Conservation (phyloP, 352 stramenopile species). For the Globisporangium camurandrum region DNA sequence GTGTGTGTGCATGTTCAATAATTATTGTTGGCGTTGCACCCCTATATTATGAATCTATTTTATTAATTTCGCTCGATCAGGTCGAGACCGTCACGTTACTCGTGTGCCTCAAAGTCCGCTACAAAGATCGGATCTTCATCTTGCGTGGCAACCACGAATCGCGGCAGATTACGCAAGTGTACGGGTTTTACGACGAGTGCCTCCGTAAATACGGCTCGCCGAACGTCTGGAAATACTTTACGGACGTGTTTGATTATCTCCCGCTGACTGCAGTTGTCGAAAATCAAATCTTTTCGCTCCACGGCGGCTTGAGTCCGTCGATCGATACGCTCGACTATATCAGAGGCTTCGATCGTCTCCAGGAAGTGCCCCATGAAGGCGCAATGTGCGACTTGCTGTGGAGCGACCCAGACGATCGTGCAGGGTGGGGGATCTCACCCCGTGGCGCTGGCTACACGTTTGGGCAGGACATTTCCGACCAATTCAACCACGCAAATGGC, state of each 20-base stretch:
- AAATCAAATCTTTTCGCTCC: constrained; percentile 87
- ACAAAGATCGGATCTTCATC: constrained; percentile 89
- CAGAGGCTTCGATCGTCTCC: constrained; percentile 89
- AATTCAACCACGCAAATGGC: constrained; percentile 94
- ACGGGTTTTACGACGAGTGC: constrained; percentile 99
- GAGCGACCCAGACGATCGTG: constrained; percentile 94
- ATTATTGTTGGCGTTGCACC: no score
- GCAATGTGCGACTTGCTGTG: constrained; percentile 98
- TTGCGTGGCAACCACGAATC: constrained; percentile 94
- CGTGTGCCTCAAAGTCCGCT: constrained; percentile 92
- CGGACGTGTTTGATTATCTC: constrained; percentile 93
- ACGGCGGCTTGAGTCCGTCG: constrained; percentile 81
- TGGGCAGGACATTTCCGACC: constrained; percentile 86
- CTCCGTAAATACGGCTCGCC: constrained; percentile 96
- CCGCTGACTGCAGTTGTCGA: constrained; percentile 94
- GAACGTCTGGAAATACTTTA: constrained; percentile 73
- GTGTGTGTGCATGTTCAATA: no score
- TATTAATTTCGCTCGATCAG: constrained; percentile 10
- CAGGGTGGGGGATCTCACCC: constrained; percentile 94
- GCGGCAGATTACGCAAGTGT: constrained; percentile 94
- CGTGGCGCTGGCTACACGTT: constrained; percentile 91
- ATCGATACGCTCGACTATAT: constrained; percentile 91
- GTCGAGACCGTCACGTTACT: constrained; percentile 90
- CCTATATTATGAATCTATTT: no score
- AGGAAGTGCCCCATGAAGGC: constrained; percentile 96